Conservation (phyloP, 2,329 filamentous ascomycete genomes). For the Ophiostoma fasciatum region DNA sequence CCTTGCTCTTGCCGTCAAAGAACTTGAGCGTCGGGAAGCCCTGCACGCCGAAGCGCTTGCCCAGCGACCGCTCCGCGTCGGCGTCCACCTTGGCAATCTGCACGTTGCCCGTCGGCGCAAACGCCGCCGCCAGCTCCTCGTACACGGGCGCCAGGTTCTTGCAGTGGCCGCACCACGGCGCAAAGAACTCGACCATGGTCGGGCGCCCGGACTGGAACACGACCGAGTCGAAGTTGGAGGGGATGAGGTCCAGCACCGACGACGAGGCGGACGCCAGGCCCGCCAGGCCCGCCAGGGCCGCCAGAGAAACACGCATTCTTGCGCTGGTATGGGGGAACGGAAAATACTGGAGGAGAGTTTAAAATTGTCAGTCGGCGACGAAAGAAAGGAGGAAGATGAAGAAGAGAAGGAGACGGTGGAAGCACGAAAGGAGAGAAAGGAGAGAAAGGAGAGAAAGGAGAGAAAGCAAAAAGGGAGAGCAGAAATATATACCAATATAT, state of each 20-base stretch:
- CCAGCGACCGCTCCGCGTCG: constrained; percentile 71
- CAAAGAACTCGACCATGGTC: constrained; percentile 94
- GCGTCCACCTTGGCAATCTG: constrained; percentile 94
- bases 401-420: no score
- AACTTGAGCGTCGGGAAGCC: constrained; percentile 96
- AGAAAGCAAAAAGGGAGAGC: neutral
- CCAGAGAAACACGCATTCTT: no score
- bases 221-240: constrained; percentile 80
- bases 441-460: neutral
- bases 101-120: constrained; percentile 58
- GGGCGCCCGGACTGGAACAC: constrained; percentile 88
- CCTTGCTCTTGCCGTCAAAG: constrained; percentile 89
- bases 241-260: constrained; percentile 78
- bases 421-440: neutral
- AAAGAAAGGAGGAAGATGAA: no score
- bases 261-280: constrained; percentile 50
- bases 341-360: no score
- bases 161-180: constrained; percentile 98
- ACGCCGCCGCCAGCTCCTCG: constrained; percentile 69
- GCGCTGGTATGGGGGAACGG: no score
- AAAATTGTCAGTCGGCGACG: no score
- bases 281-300: no score
- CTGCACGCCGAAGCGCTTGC: constrained; percentile 74
- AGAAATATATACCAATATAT: no score
- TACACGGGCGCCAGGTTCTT: constrained; percentile 91